These are phyloP conservation scores for Tolypocladium endophyticum DNA, from an alignment of 2,329 filamentous ascomycete genomes.

Conservation along the genomic window DNA sequence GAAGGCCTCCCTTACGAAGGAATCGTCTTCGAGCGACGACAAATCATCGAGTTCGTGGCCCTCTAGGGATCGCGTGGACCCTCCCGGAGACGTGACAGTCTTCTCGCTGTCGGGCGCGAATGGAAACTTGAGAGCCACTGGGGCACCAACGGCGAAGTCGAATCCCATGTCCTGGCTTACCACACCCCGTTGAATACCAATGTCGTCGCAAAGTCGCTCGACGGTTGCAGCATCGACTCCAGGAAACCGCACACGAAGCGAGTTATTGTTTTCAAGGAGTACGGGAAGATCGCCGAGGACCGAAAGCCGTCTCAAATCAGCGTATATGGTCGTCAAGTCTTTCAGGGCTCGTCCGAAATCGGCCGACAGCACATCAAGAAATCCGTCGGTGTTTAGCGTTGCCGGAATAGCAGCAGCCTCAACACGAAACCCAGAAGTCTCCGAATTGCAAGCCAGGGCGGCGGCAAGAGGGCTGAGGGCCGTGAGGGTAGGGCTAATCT, in stretches of 20 bases:
- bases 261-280: constrained; percentile 54
- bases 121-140: constrained; percentile 73
- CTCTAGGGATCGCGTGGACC: constrained; percentile 33
- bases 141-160: constrained; percentile 52
- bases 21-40: constrained; percentile 22
- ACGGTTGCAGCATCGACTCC: constrained; percentile 79
- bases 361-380: constrained; percentile 73
- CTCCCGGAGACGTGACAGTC: constrained; percentile 34
- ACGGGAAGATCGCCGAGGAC: constrained; percentile 76
- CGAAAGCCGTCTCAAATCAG: constrained; percentile 70
- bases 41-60: constrained; percentile 29
- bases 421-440: constrained; percentile 32
- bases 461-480: constrained; percentile 65
- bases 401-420: constrained; percentile 33
- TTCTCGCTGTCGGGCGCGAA: constrained; percentile 55
- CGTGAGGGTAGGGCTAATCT: constrained; percentile 79
- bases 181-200: constrained; percentile 71
- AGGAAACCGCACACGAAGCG: constrained; percentile 76
- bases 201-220: constrained; percentile 73
- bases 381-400: constrained; percentile 69
- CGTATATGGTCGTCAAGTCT: constrained; percentile 68
- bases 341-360: constrained; percentile 84
- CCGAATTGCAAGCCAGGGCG: constrained; percentile 34
- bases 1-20: constrained; percentile 27
- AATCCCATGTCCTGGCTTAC: constrained; percentile 72